Percentiles rank a stretch among this genome's conserved stretches.
Conservation (phyloP, 495 filamentous ascomycete genomes). For the Podospora didyma region DNA sequence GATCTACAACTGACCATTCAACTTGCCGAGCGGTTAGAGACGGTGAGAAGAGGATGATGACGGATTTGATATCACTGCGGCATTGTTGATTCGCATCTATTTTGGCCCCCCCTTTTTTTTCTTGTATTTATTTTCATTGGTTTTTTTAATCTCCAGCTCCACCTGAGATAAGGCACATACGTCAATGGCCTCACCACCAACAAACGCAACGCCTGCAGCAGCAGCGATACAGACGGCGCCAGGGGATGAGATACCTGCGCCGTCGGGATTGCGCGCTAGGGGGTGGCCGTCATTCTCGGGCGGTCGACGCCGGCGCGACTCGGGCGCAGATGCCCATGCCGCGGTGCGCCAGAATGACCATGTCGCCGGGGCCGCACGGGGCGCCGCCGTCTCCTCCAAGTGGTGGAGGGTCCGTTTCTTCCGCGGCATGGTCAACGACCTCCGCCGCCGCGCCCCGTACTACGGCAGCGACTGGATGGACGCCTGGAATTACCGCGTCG, state of each 20-base stretch:
- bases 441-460: constrained; percentile 66
- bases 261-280: no score
- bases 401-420: constrained; percentile 62
- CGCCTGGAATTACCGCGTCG: constrained; percentile 80
- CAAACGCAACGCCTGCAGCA: neutral
- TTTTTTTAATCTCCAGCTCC: no score
- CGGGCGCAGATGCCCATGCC: no score
- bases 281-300: neutral
- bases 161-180: no score
- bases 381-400: neutral
- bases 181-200: neutral
- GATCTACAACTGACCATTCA: no score
- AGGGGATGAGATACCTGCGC: no score
- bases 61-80: no score
- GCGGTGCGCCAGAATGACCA: no score
- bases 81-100: neutral
- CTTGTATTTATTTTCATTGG: neutral
- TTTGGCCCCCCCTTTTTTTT: neutral
- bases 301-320: neutral
- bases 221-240: neutral
- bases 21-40: no score
- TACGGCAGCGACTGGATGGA: constrained; percentile 78
- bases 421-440: constrained; percentile 70
- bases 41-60: no score
- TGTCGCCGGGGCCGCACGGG: no score